Percentiles rank a stretch among this genome's conserved stretches.
phyloP scores from a whole-genome alignment of 495 filamentous ascomycete genomes.

The Aspergillus ellipticus region DNA sequence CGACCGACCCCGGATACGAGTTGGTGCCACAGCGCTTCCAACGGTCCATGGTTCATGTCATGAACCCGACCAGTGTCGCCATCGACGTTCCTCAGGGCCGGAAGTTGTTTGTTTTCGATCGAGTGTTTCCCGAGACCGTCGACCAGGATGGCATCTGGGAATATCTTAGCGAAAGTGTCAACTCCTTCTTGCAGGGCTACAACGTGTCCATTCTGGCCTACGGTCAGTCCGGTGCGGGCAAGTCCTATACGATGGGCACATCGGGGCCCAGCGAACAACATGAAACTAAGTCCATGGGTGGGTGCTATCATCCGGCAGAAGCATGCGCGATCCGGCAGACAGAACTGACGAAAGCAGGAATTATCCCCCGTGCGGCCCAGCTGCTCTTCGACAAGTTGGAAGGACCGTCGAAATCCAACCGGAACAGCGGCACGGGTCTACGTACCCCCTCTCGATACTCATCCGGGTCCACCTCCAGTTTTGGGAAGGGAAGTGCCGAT shows the following conservation, averaged over 20 bases:
- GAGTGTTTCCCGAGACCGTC: conserved; percentile 82
- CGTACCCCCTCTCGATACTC: conserved; percentile 82
- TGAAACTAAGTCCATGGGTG: conserved; percentile 76
- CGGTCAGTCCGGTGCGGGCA: conserved; percentile 98
- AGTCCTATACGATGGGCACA: conserved; percentile 99
- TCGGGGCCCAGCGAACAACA: conserved; percentile 80
- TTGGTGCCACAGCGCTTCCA: conserved; percentile 95
- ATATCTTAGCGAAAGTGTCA: conserved; percentile 86
- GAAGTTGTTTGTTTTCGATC: conserved; percentile 94
- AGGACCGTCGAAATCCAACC: conserved; percentile 45
- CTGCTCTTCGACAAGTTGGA: conserved; percentile 87
- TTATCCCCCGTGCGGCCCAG: conserved; percentile 86
- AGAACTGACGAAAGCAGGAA: conserved; percentile 51
- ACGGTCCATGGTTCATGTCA: conserved; percentile 85
- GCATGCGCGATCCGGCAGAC: not conserved
- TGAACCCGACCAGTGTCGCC: conserved; percentile 74
- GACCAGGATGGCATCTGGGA: conserved; percentile 92
- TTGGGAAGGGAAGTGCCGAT: conserved; percentile 51
- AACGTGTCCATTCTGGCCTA: conserved; percentile 99
- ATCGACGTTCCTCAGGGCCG: conserved; percentile 89
- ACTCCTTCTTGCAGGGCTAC: conserved; percentile 91
- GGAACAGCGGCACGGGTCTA: conserved; percentile 68
- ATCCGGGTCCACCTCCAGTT: conserved; percentile 50
- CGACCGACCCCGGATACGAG: conserved; percentile 86
- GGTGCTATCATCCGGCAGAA: conserved; percentile 2